Evolutionary conservation across 352 stramenopile species (phyloP).

Genomic region (Phytophthora nicotianae): DNA sequence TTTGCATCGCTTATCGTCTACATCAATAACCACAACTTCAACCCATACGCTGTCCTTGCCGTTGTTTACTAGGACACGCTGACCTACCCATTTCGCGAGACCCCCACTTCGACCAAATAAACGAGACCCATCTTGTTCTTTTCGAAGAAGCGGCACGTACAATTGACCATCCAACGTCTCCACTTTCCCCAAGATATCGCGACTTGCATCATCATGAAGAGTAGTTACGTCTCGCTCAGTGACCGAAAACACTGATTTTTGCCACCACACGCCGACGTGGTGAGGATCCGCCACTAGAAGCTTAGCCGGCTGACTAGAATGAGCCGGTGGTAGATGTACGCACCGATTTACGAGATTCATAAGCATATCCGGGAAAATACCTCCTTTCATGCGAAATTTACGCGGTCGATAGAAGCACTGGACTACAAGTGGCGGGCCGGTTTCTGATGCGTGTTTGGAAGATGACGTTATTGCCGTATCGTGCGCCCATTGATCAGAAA

Average conservation of each 20-base stretch:
- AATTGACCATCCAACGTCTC: constrained; percentile 73
- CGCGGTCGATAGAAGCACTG: constrained; percentile 50
- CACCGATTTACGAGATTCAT: constrained; percentile 56
- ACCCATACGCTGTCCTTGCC: constrained; percentile 74
- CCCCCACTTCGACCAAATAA: constrained; percentile 46
- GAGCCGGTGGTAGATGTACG: constrained; percentile 39
- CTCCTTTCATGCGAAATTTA: constrained; percentile 67
- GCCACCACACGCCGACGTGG: constrained; percentile 69
- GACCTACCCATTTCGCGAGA: constrained; percentile 58
- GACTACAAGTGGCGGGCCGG: constrained; percentile 17
- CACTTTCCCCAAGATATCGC: constrained; percentile 42
- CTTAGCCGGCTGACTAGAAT: constrained; percentile 44
- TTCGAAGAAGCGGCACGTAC: constrained; percentile 52
- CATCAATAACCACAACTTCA: constrained; percentile 57
- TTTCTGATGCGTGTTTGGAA: constrained; percentile 15
- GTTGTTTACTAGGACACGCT: constrained; percentile 71
- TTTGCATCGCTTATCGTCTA: constrained; percentile 71
- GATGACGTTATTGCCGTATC: constrained; percentile 42
- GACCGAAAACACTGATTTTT: constrained; percentile 56
- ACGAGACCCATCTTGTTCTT: constrained; percentile 44
- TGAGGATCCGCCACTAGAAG: constrained; percentile 62
- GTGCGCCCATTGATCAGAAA: constrained; percentile 70
- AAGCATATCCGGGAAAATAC: constrained; percentile 61
- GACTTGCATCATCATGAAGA: constrained; percentile 59
- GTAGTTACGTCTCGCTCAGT: constrained; percentile 65